These are phyloP conservation scores for Cladophialophora chaetospira DNA, from an alignment of 2,329 filamentous ascomycete genomes.

Conservation along the genomic window DNA sequence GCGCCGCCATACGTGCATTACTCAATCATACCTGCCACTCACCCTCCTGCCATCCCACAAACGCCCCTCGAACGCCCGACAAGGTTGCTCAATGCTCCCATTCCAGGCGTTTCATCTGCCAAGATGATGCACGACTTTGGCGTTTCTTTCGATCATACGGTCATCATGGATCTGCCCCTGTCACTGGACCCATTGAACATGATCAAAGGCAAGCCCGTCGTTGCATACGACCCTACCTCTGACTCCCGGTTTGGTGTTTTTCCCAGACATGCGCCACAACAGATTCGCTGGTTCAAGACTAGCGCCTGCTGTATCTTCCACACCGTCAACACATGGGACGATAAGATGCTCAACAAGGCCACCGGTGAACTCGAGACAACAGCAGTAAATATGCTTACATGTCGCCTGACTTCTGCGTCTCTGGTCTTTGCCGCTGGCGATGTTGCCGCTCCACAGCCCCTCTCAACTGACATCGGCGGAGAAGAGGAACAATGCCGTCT, in stretches of 20 bases:
- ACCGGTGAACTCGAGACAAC: constrained; percentile 36
- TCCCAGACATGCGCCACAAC: constrained; percentile 59
- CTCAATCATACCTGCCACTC: constrained; percentile 55
- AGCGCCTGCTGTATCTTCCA: constrained; percentile 71
- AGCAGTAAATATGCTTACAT: constrained; percentile 65
- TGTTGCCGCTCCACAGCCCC: constrained; percentile 55
- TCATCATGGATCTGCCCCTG: constrained; percentile 71
- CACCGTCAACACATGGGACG: constrained; percentile 71
- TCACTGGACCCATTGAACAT: constrained; percentile 66
- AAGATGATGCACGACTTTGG: constrained; percentile 81
- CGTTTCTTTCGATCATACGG: constrained; percentile 62
- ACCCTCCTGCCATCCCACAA: constrained; percentile 37
- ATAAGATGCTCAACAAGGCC: constrained; percentile 37
- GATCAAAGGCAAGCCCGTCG: constrained; percentile 56
- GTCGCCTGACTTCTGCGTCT: constrained; percentile 66
- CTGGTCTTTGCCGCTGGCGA: constrained; percentile 67
- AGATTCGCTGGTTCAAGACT: constrained; percentile 68
- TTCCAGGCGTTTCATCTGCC: constrained; percentile 63
- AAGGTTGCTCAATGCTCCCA: constrained; percentile 54
- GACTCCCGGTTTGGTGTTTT: constrained; percentile 68
- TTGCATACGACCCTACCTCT: constrained; percentile 61
- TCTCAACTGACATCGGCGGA: constrained; percentile 38
- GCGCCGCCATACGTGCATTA: constrained; percentile 68
- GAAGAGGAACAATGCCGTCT: constrained; percentile 69
- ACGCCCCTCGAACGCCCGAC: constrained; percentile 31